Base-by-base conservation (phyloP, 192 early-diverging fungal species). In the Coemansia sp. region DNA sequence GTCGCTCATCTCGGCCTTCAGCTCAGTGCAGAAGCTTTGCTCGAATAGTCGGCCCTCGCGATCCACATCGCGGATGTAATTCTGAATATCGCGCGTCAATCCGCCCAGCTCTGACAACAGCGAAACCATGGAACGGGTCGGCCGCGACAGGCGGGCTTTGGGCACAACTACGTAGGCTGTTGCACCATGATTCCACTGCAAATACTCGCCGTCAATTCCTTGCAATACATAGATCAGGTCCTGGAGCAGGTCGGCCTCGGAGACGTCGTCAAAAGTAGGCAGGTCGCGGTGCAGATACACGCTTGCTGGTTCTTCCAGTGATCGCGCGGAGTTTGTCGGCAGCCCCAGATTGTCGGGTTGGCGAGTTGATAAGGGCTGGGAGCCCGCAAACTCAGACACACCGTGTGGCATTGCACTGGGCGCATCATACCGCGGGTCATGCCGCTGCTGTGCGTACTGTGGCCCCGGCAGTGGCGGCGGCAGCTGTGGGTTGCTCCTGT, bases 191-290 rank as follows among this genome's bases (percentile, higher is more conserved):
- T 87, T 82, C 55, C 81, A 92, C 46, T 81, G 82, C 14, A 96
- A 77, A 55, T 84, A 87, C 48, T 82, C 81, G 25, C 95, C 95
- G 67, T 96, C 87, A 43, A 98, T 89, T 0, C 90, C 95, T 66
- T 98, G 95, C 70, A 96, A 88, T 14, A 94, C 82, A 63, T 85
- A 98, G 4, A 98, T 80, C 42, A 95, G 65, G 55, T 98, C 95
- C 4, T 85, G 84, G 23, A 98, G 62, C 32, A 94, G 69, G 2
- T 71, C 71, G 2, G 75, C 64, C 55, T 91, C 90, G 12, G 78
- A 49, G 8, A 84, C 64, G 26, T 83, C 64, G 45, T 64, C 72
- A 45, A 57, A 67, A 11, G 59, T 56, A 0, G 70, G 67, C 28
- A 70, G 60, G 44, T 55, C 34, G 22, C 67, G 50, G 54, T 63